Conservation (phyloP, 1,139 yeast species). For the Geotrichum australiense region DNA sequence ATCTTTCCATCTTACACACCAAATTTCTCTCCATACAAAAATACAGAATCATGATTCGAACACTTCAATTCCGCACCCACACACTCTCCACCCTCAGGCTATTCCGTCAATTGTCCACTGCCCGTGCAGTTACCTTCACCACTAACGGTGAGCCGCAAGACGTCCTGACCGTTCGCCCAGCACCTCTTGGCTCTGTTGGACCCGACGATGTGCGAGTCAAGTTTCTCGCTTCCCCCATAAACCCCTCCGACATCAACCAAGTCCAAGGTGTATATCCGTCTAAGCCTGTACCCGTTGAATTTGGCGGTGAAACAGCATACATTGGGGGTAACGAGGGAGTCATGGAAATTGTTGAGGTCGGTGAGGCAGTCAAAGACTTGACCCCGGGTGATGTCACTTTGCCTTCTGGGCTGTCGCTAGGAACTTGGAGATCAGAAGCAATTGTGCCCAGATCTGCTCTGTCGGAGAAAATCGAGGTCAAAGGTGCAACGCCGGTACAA, state of each 20-base stretch:
- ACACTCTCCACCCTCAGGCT: not conserved
- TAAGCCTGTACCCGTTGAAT: slow-evolving; percentile 51
- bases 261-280: slow-evolving; percentile 91
- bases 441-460: slow-evolving; percentile 24
- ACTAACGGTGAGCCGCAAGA: slow-evolving; percentile 15
- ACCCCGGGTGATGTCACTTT: slow-evolving; percentile 83
- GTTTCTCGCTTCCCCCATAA: slow-evolving; percentile 80
- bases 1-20: no score
- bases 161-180: slow-evolving; percentile 16
- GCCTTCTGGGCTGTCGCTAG: slow-evolving; percentile 76
- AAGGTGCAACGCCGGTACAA: slow-evolving; percentile 11
- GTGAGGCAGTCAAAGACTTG: slow-evolving; percentile 42
- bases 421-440: slow-evolving; percentile 93
- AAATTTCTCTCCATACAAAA: no score
- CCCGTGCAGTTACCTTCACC: slow-evolving; percentile 17
- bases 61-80: not conserved
- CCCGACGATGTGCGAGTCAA: slow-evolving; percentile 46
- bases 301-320: slow-evolving; percentile 59
- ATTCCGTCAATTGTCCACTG: slow-evolving; percentile 11
- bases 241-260: slow-evolving; percentile 89
- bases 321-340: slow-evolving; percentile 94
- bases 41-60: slow-evolving; percentile 2
- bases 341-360: slow-evolving; percentile 72
- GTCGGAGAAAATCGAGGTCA: not conserved
- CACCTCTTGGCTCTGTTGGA: slow-evolving; percentile 30